Evolutionary conservation across 176 grass and related monocot species (phyloP).

Genomic region (Thinopyrum elongatum): DNA sequence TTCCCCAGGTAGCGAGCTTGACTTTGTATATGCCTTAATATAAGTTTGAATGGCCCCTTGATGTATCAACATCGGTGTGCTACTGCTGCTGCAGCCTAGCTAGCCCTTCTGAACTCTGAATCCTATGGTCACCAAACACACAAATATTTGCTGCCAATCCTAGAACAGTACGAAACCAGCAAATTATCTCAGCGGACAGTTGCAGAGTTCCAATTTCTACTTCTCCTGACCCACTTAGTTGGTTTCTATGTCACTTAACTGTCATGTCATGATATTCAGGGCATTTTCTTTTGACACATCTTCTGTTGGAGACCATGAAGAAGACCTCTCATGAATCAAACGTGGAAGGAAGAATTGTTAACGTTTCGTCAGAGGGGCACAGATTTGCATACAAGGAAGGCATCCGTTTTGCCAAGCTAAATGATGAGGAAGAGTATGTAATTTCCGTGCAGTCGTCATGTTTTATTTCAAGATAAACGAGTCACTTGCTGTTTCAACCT

Average conservation of each 20-base stretch:
- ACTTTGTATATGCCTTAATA: not conserved
- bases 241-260: not conserved
- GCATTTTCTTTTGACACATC: conserved; percentile 92
- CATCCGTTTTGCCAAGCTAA: conserved; percentile 77
- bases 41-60: not conserved
- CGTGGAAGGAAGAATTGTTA: conserved; percentile 85
- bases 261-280: conserved; percentile 45
- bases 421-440: conserved; percentile 70
- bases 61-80: not conserved
- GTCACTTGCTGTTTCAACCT: conserved; percentile 35
- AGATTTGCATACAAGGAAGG: conserved; percentile 65
- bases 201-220: not conserved
- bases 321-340: conserved; percentile 63
- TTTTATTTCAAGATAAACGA: not conserved
- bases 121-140: not conserved
- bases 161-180: not conserved
- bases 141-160: not conserved
- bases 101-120: not conserved
- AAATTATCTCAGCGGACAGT: not conserved
- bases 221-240: not conserved
- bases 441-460: conserved; percentile 1
- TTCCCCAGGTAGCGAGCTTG: not conserved
- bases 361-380: conserved; percentile 84
- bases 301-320: conserved; percentile 90
- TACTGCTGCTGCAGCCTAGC: not conserved